Percentiles rank a stretch among this genome's conserved stretches.
Evolutionary conservation across 2,329 filamentous ascomycete species (phyloP).

Genomic region (Xylariales sp.): DNA sequence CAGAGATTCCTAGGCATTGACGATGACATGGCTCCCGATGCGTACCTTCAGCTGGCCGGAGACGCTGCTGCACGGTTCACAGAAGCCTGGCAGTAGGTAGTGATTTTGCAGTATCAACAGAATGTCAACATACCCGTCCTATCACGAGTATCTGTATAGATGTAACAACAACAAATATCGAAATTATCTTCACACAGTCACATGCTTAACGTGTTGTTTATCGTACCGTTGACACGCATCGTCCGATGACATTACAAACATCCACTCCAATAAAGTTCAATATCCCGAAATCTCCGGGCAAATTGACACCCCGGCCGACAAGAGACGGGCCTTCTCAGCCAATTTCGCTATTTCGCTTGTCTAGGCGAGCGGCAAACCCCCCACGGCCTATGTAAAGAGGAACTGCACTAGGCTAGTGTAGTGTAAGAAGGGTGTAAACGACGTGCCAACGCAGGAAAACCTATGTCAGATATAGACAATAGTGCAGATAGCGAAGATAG

Average conservation of each 20-base stretch:
- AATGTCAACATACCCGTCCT: constrained; percentile 1
- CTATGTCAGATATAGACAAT: constrained; percentile 28
- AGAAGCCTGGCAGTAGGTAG: constrained; percentile 30
- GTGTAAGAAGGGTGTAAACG: constrained; percentile 10
- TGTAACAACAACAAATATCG: background rate
- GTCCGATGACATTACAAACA: background rate
- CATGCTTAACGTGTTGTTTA: constrained; percentile 6
- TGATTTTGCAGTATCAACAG: background rate
- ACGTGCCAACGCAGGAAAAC: background rate
- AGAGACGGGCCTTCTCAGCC: constrained; percentile 49
- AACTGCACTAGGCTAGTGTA: background rate
- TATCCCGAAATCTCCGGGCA: constrained; percentile 19
- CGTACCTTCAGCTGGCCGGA: constrained; percentile 42
- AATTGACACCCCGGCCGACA: constrained; percentile 59
- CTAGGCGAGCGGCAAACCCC: constrained; percentile 26
- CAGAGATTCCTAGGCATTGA: constrained; percentile 44
- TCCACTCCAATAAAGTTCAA: constrained; percentile 17
- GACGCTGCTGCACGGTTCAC: constrained; percentile 35
- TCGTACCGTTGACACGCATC: background rate
- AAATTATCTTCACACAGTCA: background rate
- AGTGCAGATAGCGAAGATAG: constrained; percentile 29
- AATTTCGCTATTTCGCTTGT: constrained; percentile 1
- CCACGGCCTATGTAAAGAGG: constrained; percentile 2
- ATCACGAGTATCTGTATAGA: background rate
- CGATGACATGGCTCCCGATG: constrained; percentile 42